Evolutionary conservation across 2,329 filamentous ascomycete species (phyloP), one percentile per base, ranked within the genome.

Genomic region (Sclerotinia glacialis): DNA sequence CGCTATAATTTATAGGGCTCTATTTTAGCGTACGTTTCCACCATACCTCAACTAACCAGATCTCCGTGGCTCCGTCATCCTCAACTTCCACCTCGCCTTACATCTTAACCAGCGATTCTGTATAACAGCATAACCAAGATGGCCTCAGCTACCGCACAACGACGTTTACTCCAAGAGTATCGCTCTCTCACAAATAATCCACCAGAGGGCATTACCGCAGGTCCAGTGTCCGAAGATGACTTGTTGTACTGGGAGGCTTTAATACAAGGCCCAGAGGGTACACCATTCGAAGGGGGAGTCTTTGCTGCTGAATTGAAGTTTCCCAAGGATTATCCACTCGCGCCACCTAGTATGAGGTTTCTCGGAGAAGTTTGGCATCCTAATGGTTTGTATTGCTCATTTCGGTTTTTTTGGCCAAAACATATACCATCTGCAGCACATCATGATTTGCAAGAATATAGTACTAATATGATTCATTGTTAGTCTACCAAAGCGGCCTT

Each of bases 181-280:
- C 92, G 92, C 76, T 88, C 91, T 70, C 89, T 99, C 70, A 95
- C 93, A 70, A 94, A 92, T 76, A 95, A 96, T 79, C 92, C 94
- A 0, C 94, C 94, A n/a, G 94, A 98, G 69, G 95, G 95, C 78
- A 98, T 99, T 80, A 96, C 92, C 67, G 95, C 95, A 21, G 95
- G 95, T 26, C 95, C 95, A 44, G 83, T 97, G 69, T 90, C 86
- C 71, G 95, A 99, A 82, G 95, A 98, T 78, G 93, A 99, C 81
- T 88, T 98, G 76, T 91, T 97, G 74, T 83, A 92, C 75, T 99
- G 95, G 95, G 95, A 99, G 81, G 95, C 93, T 11, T 82, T 98
- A 69, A 98, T 99, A 75, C 90, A 96, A 79, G 95, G 95, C 0
- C 95, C 95, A 16, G 93, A 97, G 76, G 95, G 90, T 69, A 99